Percentiles rank a stretch among this genome's conserved stretches.
These are phyloP conservation scores for Neonothopanus nambi DNA, from an alignment of 1,284 basidiomycete genomes.

Conservation along the genomic window DNA sequence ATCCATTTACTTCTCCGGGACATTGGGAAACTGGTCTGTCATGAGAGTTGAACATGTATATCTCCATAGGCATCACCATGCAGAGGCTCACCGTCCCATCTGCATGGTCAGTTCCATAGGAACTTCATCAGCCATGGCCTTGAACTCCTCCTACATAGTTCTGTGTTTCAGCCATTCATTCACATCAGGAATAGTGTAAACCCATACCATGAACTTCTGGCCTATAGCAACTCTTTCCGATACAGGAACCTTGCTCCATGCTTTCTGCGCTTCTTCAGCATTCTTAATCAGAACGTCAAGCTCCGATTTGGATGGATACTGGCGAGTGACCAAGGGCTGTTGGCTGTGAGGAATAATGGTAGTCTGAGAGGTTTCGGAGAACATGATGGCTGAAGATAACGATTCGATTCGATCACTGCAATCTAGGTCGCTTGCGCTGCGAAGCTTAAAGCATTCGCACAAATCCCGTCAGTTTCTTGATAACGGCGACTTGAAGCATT, in stretches of 20 bases:
- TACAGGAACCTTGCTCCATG: slow-evolving; percentile 71
- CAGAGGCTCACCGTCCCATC: slow-evolving; percentile 73
- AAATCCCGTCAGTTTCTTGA: too few species aligned
- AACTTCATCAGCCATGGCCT: slow-evolving; percentile 68
- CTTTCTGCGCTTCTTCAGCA: slow-evolving; percentile 67
- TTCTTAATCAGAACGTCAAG: slow-evolving; percentile 61
- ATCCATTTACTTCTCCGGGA: slow-evolving; percentile 80
- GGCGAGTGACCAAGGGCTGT: slow-evolving; percentile 54
- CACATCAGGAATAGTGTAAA: neutral
- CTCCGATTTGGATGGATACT: slow-evolving; percentile 56
- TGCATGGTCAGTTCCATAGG: slow-evolving; percentile 74
- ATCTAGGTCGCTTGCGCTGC: too few species aligned
- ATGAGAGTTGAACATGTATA: neutral
- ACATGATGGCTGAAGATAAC: neutral
- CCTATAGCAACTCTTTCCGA: slow-evolving; percentile 75
- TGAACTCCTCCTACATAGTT: slow-evolving; percentile 66
- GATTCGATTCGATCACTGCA: too few species aligned
- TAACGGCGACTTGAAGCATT: too few species aligned
- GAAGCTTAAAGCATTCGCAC: too few species aligned
- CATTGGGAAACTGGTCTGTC: slow-evolving; percentile 75
- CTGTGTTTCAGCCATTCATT: neutral
- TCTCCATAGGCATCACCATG: slow-evolving; percentile 13
- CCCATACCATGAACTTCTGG: slow-evolving; percentile 69
- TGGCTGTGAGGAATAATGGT: slow-evolving; percentile 73
- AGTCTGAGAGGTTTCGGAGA: slow-evolving; percentile 43